Evolutionary conservation across 352 stramenopile species (phyloP).

Genomic region (Hyaloperonospora brassicae): DNA sequence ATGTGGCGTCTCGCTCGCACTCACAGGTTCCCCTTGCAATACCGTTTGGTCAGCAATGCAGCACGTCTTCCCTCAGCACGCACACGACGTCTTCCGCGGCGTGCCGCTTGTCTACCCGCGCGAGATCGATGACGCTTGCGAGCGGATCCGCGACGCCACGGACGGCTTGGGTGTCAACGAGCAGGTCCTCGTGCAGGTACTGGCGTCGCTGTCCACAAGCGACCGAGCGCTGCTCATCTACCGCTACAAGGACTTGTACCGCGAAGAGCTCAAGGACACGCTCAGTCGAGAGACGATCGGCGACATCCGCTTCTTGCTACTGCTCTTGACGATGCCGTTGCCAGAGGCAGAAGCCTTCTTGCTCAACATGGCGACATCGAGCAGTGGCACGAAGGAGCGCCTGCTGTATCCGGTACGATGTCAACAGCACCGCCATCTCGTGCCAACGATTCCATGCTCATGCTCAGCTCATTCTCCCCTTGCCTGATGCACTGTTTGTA

Average conservation of each 20-base stretch:
- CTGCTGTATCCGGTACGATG: conserved; percentile 58
- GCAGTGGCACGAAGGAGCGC: conserved; percentile 49
- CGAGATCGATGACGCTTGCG: conserved; percentile 48
- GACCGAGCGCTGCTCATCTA: conserved; percentile 54
- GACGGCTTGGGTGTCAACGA: conserved; percentile 69
- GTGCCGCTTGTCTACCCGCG: conserved; percentile 30
- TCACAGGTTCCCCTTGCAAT: too few relatives aligned
- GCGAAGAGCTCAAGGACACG: conserved; percentile 48
- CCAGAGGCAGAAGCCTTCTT: conserved; percentile 63
- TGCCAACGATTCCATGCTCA: too few relatives aligned
- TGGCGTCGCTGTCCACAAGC: conserved; percentile 36
- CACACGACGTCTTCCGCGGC: conserved; percentile 31
- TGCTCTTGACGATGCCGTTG: conserved; percentile 53
- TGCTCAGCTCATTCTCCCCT: too few relatives aligned
- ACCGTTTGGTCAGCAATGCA: conserved; percentile 16
- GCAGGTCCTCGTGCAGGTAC: conserved; percentile 39
- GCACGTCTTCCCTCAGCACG: conserved; percentile 31
- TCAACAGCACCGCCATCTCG: not conserved
- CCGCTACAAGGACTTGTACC: conserved; percentile 63
- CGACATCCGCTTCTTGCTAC: conserved; percentile 59
- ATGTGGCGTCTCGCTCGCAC: too few relatives aligned
- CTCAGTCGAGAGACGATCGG: conserved; percentile 58
- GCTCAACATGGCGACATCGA: conserved; percentile 44
- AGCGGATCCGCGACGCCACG: conserved; percentile 50
- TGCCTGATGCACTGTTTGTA: not conserved